phyloP scores from a whole-genome alignment of 768 basidiomycete species.

The Amanita rimosa region DNA sequence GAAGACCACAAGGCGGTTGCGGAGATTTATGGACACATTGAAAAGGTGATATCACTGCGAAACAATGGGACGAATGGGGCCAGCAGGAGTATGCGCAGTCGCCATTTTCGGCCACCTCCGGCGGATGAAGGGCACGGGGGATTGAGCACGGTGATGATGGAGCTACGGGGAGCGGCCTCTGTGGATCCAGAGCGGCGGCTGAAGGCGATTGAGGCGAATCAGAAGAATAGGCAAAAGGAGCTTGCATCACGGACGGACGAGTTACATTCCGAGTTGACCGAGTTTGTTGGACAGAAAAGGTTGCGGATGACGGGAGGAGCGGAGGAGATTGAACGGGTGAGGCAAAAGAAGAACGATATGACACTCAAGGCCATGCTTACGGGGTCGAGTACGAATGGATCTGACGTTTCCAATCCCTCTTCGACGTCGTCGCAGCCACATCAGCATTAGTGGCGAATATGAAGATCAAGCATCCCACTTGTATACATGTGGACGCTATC shows the following conservation, averaged over 20 bases:
- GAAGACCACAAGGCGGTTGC: conserved; percentile 88
- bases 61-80: conserved; percentile 31
- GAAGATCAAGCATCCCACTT: neutral
- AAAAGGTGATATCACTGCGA: conserved; percentile 73
- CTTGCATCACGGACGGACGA: conserved; percentile 65
- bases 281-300: conserved; percentile 82
- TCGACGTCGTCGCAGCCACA: conserved; percentile 2
- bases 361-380: conserved; percentile 84
- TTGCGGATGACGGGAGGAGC: conserved; percentile 94
- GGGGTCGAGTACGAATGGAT: neutral
- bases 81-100: conserved; percentile 19
- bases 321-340: conserved; percentile 80
- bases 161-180: conserved; percentile 66
- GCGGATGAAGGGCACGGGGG: conserved; percentile 60
- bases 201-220: conserved; percentile 87
- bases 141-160: conserved; percentile 74
- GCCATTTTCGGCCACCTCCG: conserved; percentile 48
- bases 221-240: conserved; percentile 72
- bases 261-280: conserved; percentile 71
- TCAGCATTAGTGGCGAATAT: neutral
- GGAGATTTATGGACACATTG: conserved; percentile 83
- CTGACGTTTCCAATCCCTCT: neutral
- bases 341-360: conserved; percentile 76
- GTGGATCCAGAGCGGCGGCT: conserved; percentile 77
- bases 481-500: neutral